phyloP scores from a whole-genome alignment of 2,329 filamentous ascomycete genomes.

The Sporothrix dimorphospora region DNA sequence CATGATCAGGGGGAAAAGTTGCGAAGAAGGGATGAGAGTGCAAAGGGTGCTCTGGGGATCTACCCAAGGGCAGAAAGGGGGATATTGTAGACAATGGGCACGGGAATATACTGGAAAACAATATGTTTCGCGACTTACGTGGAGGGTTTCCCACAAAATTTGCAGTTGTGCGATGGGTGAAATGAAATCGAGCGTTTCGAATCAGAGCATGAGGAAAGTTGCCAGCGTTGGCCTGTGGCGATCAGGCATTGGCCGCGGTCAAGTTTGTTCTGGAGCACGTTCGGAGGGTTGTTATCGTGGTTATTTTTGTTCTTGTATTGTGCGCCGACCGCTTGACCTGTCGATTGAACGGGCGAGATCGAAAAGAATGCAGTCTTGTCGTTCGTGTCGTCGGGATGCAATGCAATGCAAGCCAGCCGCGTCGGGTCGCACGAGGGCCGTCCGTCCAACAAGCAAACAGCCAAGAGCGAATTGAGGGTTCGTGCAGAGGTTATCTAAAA shows the following conservation, averaged over 20 bases:
- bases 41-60: neutral
- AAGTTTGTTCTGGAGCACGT: neutral
- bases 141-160: neutral
- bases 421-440: slow-evolving; percentile 11
- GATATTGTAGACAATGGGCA: neutral
- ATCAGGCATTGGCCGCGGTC: slow-evolving; percentile 24
- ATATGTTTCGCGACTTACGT: neutral
- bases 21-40: neutral
- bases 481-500: neutral
- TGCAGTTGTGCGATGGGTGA: neutral
- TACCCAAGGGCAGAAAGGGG: slow-evolving; percentile 6
- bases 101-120: neutral
- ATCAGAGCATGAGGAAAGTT: slow-evolving; percentile 24
- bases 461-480: neutral
- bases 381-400: slow-evolving; percentile 14
- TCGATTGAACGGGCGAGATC: neutral
- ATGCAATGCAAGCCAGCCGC: slow-evolving; percentile 17
- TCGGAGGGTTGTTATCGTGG: neutral
- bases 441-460: slow-evolving; percentile 17
- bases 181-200: slow-evolving; percentile 2
- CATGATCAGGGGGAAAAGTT: neutral
- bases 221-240: slow-evolving; percentile 21
- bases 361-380: neutral
- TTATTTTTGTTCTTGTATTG: neutral
- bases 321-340: neutral